A percentile compares a stretch with the other conserved stretches of the same genome.
These are phyloP conservation scores for Eucalyptus grandis DNA, from an alignment of 345 rosid species.

Conservation along the genomic window DNA sequence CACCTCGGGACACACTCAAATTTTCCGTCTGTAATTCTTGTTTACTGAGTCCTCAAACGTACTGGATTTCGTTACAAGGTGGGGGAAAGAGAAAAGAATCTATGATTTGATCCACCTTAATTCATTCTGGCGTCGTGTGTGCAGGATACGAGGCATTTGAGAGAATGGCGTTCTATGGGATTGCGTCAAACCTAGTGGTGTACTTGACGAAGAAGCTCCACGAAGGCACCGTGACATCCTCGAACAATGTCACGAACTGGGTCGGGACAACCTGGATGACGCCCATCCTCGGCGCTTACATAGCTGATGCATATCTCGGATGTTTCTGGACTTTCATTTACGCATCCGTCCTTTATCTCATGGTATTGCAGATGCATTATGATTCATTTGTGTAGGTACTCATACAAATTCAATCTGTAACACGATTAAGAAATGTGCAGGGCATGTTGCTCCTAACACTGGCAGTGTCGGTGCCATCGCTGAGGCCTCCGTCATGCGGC, in stretches of 20 bases:
- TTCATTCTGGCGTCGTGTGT: neutral
- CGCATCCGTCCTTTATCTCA: conserved; percentile 28
- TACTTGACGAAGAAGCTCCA: conserved; percentile 32
- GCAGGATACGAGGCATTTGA: conserved; percentile 58
- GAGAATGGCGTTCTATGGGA: conserved; percentile 64
- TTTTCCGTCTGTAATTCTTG: neutral
- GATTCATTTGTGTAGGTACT: neutral
- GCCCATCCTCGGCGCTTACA: conserved; percentile 45
- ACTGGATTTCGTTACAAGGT: neutral
- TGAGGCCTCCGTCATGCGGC: conserved; percentile 39
- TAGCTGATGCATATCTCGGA: conserved; percentile 56
- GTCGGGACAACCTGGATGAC: conserved; percentile 48
- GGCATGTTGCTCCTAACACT: conserved; percentile 46
- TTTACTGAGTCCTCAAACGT: neutral
- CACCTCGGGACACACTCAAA: neutral
- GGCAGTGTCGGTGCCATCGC: conserved; percentile 25
- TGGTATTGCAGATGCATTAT: neutral
- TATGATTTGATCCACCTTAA: neutral
- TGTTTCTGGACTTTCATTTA: conserved; percentile 45
- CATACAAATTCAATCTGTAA: neutral
- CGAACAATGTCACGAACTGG: conserved; percentile 64
- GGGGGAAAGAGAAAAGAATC: neutral
- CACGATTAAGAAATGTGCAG: conserved; percentile 2
- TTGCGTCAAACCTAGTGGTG: conserved; percentile 45
- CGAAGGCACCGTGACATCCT: conserved; percentile 49